Conservation (phyloP, 1,139 yeast species). For the Magnusiomyces tetraspermus region DNA sequence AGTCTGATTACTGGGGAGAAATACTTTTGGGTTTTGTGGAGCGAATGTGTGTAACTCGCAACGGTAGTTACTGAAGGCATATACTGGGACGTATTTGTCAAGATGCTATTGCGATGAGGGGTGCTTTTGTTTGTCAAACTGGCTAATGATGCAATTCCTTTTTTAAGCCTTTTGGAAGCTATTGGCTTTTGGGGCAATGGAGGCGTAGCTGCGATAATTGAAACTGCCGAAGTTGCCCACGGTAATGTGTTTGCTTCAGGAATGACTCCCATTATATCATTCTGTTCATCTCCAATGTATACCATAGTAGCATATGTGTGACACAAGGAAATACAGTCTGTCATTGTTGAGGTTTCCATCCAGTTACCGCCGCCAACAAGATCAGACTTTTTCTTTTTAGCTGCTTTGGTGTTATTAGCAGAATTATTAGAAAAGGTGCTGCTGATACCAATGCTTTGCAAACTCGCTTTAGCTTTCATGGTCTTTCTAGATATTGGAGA, state of each 20-base stretch:
- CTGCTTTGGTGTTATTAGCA: not conserved
- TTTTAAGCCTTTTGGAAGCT: not conserved
- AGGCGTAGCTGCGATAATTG: not conserved
- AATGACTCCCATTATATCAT: constrained; percentile 11
- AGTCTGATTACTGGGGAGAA: not conserved
- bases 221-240: not conserved
- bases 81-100: constrained; percentile 4
- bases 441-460: not conserved
- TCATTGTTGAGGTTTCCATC: constrained; percentile 36
- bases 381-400: not conserved
- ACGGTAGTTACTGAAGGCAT: constrained; percentile 18
- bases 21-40: not conserved
- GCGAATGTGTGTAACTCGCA: constrained; percentile 1
- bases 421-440: not conserved
- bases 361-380: constrained; percentile 58
- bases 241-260: constrained; percentile 4
- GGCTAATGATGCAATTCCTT: not conserved
- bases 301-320: constrained; percentile 30
- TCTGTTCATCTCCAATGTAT: constrained; percentile 11
- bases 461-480: no score
- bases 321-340: constrained; percentile 27
- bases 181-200: not conserved
- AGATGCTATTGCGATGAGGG: not conserved
- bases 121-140: not conserved
- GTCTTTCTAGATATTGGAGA: no score